Evolutionary conservation across 345 rosid species (phyloP).

Genomic region (Moricandia moricandioides): DNA sequence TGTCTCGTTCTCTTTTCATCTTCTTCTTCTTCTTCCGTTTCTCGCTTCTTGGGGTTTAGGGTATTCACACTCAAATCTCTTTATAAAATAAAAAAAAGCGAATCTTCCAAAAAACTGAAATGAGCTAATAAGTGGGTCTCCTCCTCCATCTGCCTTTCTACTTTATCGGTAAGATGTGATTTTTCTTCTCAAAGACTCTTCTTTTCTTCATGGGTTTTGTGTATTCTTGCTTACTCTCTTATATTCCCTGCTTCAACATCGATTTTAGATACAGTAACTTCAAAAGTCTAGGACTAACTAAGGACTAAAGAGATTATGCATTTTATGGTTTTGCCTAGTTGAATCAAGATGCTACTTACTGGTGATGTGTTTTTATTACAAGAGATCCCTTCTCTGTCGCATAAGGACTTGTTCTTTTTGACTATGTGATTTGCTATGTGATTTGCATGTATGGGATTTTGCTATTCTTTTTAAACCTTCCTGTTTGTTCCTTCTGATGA

Average conservation of each 20-base stretch:
- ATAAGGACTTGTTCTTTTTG: background rate
- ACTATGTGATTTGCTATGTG: too few relatives aligned
- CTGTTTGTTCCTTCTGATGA: slow-evolving; percentile 43
- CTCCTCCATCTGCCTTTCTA: background rate
- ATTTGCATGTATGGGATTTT: slow-evolving; percentile 28
- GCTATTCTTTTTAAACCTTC: too few relatives aligned
- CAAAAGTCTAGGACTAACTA: background rate
- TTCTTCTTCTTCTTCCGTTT: background rate
- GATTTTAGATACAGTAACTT: background rate
- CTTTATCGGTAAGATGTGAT: slow-evolving; percentile 11
- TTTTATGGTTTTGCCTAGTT: background rate
- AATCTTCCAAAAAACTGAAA: background rate
- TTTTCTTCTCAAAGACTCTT: background rate
- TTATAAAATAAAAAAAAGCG: background rate
- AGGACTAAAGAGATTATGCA: background rate
- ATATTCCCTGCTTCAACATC: background rate
- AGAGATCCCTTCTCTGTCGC: background rate
- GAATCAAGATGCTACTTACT: background rate
- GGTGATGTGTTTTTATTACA: background rate
- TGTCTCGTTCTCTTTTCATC: background rate
- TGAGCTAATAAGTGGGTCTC: background rate
- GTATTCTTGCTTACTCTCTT: background rate
- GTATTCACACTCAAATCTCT: background rate
- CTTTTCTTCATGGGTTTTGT: background rate
- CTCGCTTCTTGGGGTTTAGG: background rate